Evolutionary conservation across 2,329 filamentous ascomycete genomes (phyloP).

Genomic region (Rosellinia necatrix): DNA sequence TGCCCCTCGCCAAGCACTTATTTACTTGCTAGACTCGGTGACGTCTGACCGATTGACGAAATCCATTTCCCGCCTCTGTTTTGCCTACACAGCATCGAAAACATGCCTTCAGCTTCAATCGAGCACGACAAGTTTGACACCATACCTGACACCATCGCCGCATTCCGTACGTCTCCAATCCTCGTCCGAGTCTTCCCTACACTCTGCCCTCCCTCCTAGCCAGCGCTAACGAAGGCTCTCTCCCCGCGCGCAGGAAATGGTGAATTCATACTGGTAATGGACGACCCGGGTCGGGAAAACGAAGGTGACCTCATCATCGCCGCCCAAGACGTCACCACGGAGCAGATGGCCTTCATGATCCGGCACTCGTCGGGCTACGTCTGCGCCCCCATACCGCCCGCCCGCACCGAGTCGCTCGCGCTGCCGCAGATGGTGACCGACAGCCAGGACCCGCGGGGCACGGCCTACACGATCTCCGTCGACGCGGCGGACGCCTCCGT

Average conservation of each 20-base stretch:
- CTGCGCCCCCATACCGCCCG: conserved; percentile 79
- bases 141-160: conserved; percentile 67
- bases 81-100: background rate
- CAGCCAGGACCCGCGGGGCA: conserved; percentile 82
- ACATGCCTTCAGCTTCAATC: conserved; percentile 58
- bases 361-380: conserved; percentile 88
- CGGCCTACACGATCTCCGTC: conserved; percentile 90
- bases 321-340: conserved; percentile 78
- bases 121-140: conserved; percentile 62
- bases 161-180: conserved; percentile 60
- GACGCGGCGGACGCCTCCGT: conserved; percentile 75
- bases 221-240: conserved; percentile 19
- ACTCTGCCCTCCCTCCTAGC: background rate
- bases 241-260: conserved; percentile 69
- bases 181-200: conserved; percentile 5
- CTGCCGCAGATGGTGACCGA: conserved; percentile 86
- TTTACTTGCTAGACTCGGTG: too few species aligned
- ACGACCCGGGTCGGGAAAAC: conserved; percentile 91
- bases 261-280: conserved; percentile 95
- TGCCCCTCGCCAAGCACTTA: too few species aligned
- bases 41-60: background rate
- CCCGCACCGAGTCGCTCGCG: conserved; percentile 70
- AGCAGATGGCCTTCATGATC: conserved; percentile 96
- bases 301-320: conserved; percentile 98
- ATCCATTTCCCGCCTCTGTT: too few species aligned